A percentile compares a stretch with the other conserved stretches of the same genome.
phyloP scores from a whole-genome alignment of 2,329 filamentous ascomycete species.

The Fusarium chlamydosporum region DNA sequence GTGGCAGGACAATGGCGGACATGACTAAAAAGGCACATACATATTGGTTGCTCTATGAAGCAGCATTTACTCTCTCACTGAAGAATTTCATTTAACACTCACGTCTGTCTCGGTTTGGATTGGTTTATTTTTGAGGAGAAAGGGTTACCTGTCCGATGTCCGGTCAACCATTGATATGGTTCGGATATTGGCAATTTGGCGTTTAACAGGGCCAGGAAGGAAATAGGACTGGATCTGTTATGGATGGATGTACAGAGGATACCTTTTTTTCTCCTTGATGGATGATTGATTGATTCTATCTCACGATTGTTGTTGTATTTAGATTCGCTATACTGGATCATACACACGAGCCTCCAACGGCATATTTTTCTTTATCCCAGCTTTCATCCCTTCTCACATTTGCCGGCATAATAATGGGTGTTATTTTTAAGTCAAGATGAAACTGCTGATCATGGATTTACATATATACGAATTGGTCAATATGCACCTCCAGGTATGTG shows the following conservation, averaged over 20 bases:
- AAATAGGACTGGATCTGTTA: slow-evolving; percentile 24
- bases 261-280: slow-evolving; percentile 39
- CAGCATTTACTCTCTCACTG: slow-evolving; percentile 39
- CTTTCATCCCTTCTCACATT: slow-evolving; percentile 1
- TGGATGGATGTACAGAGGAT: slow-evolving; percentile 42
- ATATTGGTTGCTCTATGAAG: slow-evolving; percentile 25
- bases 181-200: slow-evolving; percentile 33
- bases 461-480: slow-evolving; percentile 10
- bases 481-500: slow-evolving; percentile 7
- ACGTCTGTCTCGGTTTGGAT: slow-evolving; percentile 34
- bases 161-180: slow-evolving; percentile 30
- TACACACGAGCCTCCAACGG: slow-evolving; percentile 45
- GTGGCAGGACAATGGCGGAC: slow-evolving; percentile 34
- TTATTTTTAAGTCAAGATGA: slow-evolving; percentile 25
- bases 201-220: slow-evolving; percentile 46
- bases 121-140: slow-evolving; percentile 27
- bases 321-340: slow-evolving; percentile 45
- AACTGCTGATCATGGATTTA: slow-evolving; percentile 22
- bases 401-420: slow-evolving; percentile 1
- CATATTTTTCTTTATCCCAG: slow-evolving; percentile 40
- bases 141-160: slow-evolving; percentile 28
- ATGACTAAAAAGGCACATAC: slow-evolving; percentile 33
- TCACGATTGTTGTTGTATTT: slow-evolving; percentile 51
- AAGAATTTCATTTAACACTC: slow-evolving; percentile 35
- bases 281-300: slow-evolving; percentile 40